Base-by-base conservation (phyloP, 768 basidiomycete genomes). In the Macrolepiota albuminosa region DNA sequence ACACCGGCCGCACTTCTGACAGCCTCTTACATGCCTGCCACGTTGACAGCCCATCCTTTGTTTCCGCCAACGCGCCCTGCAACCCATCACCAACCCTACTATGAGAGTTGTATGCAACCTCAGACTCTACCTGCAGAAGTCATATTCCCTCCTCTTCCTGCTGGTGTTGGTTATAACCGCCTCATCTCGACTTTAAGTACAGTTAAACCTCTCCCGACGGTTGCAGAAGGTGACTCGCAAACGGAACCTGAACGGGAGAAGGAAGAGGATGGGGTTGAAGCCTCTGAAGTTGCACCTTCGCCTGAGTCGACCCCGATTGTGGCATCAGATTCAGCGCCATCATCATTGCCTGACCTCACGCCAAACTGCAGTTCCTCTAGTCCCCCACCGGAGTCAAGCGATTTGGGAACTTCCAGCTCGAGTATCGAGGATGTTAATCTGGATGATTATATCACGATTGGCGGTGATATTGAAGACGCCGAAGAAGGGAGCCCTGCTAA, bases 51-150 rank as follows among this genome's bases (percentile, higher is more conserved):
- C 14, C 73, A 72, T 59, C 72, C 76, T 26, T 64, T 84, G 52
- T 86, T 85, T 64, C 84, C 82, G 34, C 75, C 80, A 14, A 75
- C 74, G 1, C 80, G 81, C 10, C 79, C 84, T 9, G 84, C 83
- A 11, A 76, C 81, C 21, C 85, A 89, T 60, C 87, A 88, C 63
- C 89, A 91, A 65, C 84, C 88, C 0, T 91, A 91, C 69, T 89
- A 89, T 67, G 83, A 84, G 54, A 82, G 78, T 42, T 85, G 84
- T 59, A 59, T 81, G 47, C 76, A 78, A 59, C 75, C 77, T 16
- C 80, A 81, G 55, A 67, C 68, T 21, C 54, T 79, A 5, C 79
- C 86, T 6, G 78, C 85, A 8, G 89, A 88, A 36, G 77, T 89
- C 34, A 83, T 91, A 37, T 91, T 91, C 70, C 89, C 89, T 53